Conservation (phyloP, 2,329 filamentous ascomycete genomes). For the Cordyceps cicadae region DNA sequence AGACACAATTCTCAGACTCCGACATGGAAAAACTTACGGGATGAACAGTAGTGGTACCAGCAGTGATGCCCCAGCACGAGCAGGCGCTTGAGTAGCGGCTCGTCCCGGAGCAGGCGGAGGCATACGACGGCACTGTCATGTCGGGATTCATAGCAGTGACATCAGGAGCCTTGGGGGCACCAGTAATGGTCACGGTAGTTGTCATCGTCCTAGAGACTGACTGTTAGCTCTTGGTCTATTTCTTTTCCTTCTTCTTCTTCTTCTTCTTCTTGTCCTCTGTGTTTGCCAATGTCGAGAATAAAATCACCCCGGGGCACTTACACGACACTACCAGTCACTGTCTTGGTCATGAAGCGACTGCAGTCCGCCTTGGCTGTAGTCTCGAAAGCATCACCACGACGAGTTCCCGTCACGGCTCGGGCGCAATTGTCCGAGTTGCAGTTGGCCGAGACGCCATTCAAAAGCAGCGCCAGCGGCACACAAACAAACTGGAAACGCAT, state of each 20-base stretch:
- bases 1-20: background rate
- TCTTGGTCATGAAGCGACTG: conserved; percentile 8
- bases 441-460: background rate
- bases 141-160: background rate
- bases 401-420: conserved; percentile 11
- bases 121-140: conserved; percentile 17
- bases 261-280: background rate
- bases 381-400: background rate
- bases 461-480: background rate
- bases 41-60: conserved; percentile 13
- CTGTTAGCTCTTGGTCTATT: background rate
- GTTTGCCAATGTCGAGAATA: too few relatives aligned
- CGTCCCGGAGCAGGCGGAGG: conserved; percentile 16
- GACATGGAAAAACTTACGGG: background rate
- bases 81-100: conserved; percentile 21
- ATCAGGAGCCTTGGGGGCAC: background rate
- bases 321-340: background rate
- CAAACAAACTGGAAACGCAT: background rate
- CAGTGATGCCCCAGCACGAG: conserved; percentile 20
- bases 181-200: background rate
- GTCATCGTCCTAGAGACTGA: background rate
- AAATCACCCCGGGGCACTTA: background rate
- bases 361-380: background rate
- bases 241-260: too few relatives aligned
- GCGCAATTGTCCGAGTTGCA: conserved; percentile 9